phyloP scores from a whole-genome alignment of 495 filamentous ascomycete species.

The Penicillium goetzii region DNA sequence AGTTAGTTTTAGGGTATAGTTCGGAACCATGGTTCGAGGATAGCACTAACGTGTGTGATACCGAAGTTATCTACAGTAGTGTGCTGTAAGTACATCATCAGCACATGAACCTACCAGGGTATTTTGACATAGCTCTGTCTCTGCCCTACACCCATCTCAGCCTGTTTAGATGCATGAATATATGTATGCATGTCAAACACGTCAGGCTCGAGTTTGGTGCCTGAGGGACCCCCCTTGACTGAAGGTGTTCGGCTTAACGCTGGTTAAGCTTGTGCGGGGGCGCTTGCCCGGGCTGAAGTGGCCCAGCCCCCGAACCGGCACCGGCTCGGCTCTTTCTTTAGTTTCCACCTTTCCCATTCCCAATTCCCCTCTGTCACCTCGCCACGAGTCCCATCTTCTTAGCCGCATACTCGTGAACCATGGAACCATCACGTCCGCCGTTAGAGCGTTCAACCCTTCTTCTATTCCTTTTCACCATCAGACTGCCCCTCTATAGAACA shows the following conservation, averaged over 20 bases:
- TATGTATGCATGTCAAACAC: not conserved
- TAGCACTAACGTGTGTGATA: constrained; percentile 9
- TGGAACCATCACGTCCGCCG: constrained; percentile 18
- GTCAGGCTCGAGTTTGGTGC: not conserved
- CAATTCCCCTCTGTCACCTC: not conserved
- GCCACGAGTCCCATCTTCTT: constrained; percentile 12
- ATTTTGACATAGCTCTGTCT: not conserved
- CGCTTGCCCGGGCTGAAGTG: constrained; percentile 12
- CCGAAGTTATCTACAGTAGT: constrained; percentile 6
- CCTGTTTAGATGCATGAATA: not conserved
- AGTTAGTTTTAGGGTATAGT: constrained; percentile 2
- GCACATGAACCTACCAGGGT: not conserved
- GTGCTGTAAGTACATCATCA: not conserved
- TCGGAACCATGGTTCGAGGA: constrained; percentile 7
- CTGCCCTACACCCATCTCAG: not conserved
- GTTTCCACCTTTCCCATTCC: not conserved
- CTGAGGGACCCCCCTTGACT: not conserved
- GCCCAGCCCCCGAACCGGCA: constrained; percentile 13
- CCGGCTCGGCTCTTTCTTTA: constrained; percentile 11
- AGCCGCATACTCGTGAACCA: constrained; percentile 32
- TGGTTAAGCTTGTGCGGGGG: constrained; percentile 23
- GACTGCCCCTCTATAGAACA: not conserved
- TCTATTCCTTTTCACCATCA: not conserved
- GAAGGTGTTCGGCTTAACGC: not conserved
- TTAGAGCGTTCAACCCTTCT: not conserved